These are phyloP conservation scores for Lactifluus rugatus DNA, from an alignment of 768 basidiomycete species.

Conservation along the genomic window DNA sequence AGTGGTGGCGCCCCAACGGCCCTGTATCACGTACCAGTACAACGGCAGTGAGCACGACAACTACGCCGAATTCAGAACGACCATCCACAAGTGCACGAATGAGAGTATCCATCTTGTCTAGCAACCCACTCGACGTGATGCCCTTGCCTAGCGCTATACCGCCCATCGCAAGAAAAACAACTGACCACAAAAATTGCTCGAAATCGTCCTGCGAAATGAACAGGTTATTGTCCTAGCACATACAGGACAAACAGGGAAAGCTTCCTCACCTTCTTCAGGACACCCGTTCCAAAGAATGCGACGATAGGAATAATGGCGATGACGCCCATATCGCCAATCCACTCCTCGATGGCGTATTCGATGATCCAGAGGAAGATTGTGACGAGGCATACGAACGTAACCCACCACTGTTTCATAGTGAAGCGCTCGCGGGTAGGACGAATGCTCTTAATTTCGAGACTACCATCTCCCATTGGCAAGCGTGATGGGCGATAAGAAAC, in stretches of 20 bases:
- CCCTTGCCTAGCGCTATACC: slow-evolving; percentile 95
- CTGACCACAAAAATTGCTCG: slow-evolving; percentile 89
- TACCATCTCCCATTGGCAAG: slow-evolving; percentile 62
- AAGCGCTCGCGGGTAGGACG: slow-evolving; percentile 76
- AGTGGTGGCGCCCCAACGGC: neutral
- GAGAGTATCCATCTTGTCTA: slow-evolving; percentile 61
- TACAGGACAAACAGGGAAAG: neutral
- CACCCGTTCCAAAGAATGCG: slow-evolving; percentile 88
- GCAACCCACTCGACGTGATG: slow-evolving; percentile 79
- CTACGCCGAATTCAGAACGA: slow-evolving; percentile 56
- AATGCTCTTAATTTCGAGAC: slow-evolving; percentile 77
- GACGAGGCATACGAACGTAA: slow-evolving; percentile 65
- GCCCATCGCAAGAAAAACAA: slow-evolving; percentile 96
- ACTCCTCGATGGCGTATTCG: slow-evolving; percentile 63
- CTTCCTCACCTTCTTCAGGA: slow-evolving; percentile 77
- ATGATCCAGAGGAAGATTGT: slow-evolving; percentile 91
- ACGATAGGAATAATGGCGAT: slow-evolving; percentile 91
- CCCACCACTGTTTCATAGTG: slow-evolving; percentile 82
- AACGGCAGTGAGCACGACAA: slow-evolving; percentile 41
- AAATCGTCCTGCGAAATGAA: slow-evolving; percentile 65
- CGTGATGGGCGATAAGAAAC: slow-evolving; percentile 69
- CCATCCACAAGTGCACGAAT: slow-evolving; percentile 55
- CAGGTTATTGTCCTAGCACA: neutral
- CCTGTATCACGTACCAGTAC: slow-evolving; percentile 24
- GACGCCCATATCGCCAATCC: slow-evolving; percentile 93